Base-by-base conservation (phyloP, 306 rosid genomes). In the Cicer pinnatifidum region DNA sequence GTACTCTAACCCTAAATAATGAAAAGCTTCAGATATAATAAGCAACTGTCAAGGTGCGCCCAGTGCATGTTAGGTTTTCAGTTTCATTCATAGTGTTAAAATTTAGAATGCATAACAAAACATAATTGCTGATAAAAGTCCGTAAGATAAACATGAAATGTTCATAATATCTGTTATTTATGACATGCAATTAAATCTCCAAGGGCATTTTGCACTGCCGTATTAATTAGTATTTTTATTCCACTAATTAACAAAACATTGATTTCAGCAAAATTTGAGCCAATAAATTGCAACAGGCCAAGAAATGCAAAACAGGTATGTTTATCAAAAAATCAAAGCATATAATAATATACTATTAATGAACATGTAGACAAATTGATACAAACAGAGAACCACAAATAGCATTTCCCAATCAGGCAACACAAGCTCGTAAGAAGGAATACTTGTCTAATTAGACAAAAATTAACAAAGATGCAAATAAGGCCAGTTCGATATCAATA, bases 391-490 rank as follows among this genome's bases (percentile, higher is more conserved):
- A 41, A 46, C 47, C 9, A 16, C 19, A 46, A 46, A 33, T 39
- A 60, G 17, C 23, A 56, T 71, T 41, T 71, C 66, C 41, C 43
- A 56, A 57, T 19, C 56, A 41, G 9, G 35, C 2, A 11, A 54
- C 7, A 11, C 39, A 17, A 38, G 35, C 47, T 52, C 46, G 6
- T 35, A 33, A 16, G 37, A 3, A 52, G 52, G 10, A 9, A 35
- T 44, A 1, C 44, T 0, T 3, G 33, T 13, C 15, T 28, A 50
- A 8, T 35, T n/a, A 5, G 56, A 51, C 20, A n/a, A 51, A 8
- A 51, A 12, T 35, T 71, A 11, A 20, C 12, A 52, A 56, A 58
- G 68, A 67, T 8, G 35, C 77, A 41, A 20, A 72, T 28, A n/a
- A 44, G 7, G 15, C 16, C 53, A 58, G 48, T 60, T 47, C 37